These are phyloP conservation scores for Saturnispora serradocipensis DNA, from an alignment of 805 yeast species.

Conservation along the genomic window DNA sequence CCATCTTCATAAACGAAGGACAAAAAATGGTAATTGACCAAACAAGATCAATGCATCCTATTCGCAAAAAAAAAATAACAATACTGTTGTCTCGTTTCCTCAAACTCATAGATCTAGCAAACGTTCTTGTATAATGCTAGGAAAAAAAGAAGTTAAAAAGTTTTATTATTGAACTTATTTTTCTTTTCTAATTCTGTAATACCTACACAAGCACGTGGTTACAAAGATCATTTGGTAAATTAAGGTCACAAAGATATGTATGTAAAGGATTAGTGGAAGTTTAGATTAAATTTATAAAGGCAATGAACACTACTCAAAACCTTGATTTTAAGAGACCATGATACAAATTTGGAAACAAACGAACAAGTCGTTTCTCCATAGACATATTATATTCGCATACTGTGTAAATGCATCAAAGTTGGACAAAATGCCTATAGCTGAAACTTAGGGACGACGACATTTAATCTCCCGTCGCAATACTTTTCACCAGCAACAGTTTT, in stretches of 20 bases:
- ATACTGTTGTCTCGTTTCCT: no score
- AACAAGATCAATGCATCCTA: no score
- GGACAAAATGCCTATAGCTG: not conserved
- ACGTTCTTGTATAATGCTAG: no score
- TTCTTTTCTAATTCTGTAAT: no score
- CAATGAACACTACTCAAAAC: not conserved
- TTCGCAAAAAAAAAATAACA: no score
- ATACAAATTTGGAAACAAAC: not conserved
- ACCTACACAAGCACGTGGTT: not conserved
- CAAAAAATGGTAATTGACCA: no score
- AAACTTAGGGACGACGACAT: slow-evolving; percentile 20
- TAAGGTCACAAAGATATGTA: not conserved
- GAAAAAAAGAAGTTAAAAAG: no score
- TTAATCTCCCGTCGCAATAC: slow-evolving; percentile 19
- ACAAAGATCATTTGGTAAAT: not conserved
- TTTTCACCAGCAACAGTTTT: slow-evolving; percentile 12
- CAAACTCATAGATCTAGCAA: no score
- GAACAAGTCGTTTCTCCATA: not conserved
- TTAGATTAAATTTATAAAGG: no score
- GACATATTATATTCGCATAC: not conserved
- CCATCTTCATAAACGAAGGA: no score
- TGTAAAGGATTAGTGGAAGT: not conserved
- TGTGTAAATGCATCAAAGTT: not conserved
- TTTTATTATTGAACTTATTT: no score
- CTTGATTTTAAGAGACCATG: not conserved